Evolutionary conservation across 2,329 filamentous ascomycete genomes (phyloP).

Genomic region (Xylaria sp.): DNA sequence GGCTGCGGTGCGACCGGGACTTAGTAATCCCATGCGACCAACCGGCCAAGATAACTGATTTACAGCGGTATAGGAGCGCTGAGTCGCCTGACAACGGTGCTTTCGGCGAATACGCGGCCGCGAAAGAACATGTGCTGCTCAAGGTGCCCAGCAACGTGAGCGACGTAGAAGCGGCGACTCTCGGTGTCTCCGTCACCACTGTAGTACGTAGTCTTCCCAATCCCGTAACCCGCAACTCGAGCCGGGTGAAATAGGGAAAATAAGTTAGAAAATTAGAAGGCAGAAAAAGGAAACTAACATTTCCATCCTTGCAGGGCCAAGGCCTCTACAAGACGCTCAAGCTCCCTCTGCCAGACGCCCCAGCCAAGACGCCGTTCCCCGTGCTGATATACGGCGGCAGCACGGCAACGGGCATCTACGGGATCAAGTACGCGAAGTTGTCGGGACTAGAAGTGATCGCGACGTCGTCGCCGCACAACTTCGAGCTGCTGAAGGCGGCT

Average conservation of each 20-base stretch:
- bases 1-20: not conserved
- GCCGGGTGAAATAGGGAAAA: not conserved
- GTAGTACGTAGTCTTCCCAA: conserved; percentile 48
- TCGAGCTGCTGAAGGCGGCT: conserved; percentile 50
- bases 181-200: conserved; percentile 56
- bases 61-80: conserved; percentile 45
- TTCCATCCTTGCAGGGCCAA: conserved; percentile 53
- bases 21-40: not conserved
- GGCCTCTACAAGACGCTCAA: conserved; percentile 59
- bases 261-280: not conserved
- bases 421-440: conserved; percentile 57
- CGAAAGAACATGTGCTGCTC: conserved; percentile 55
- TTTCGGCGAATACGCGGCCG: conserved; percentile 55
- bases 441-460: conserved; percentile 55
- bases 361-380: conserved; percentile 51
- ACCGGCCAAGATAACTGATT: not conserved
- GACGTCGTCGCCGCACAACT: conserved; percentile 54
- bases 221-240: not conserved
- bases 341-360: conserved; percentile 58
- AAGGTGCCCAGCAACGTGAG: conserved; percentile 59
- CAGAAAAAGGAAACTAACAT: conserved; percentile 8
- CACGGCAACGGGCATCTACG: conserved; percentile 66
- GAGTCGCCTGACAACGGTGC: conserved; percentile 56
- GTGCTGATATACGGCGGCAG: conserved; percentile 61
- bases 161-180: conserved; percentile 59